phyloP scores from a whole-genome alignment of 169 alveolate species.

The Plasmodium yoelii region DNA sequence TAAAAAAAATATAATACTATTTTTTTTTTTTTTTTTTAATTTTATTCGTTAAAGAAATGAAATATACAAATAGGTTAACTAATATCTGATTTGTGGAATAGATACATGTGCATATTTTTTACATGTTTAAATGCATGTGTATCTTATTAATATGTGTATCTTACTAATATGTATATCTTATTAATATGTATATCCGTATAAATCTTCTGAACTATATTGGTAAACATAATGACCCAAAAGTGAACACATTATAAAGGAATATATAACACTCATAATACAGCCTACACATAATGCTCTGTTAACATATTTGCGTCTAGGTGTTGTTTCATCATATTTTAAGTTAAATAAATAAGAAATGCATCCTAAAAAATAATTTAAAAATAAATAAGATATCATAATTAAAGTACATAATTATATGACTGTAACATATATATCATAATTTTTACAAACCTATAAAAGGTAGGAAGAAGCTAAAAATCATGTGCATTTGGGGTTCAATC shows the following conservation, averaged over 20 bases:
- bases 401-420: neutral
- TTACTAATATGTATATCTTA: neutral
- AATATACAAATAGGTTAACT: too few relatives aligned
- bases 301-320: slow-evolving; percentile 52
- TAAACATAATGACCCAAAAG: slow-evolving; percentile 44
- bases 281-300: slow-evolving; percentile 70
- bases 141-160: slow-evolving; percentile 32
- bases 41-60: neutral
- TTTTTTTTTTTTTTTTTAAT: neutral
- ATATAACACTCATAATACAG: slow-evolving; percentile 63
- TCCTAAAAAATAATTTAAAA: slow-evolving; percentile 43
- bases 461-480: slow-evolving; percentile 40
- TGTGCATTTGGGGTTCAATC: slow-evolving; percentile 26
- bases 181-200: slow-evolving; percentile 57
- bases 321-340: slow-evolving; percentile 60
- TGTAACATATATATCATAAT: neutral
- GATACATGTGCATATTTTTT: too few relatives aligned
- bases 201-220: slow-evolving; percentile 31
- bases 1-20: too few relatives aligned
- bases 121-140: too few relatives aligned
- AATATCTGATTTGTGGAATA: too few relatives aligned
- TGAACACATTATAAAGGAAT: slow-evolving; percentile 61
- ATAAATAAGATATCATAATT: neutral
- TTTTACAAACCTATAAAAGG: slow-evolving; percentile 63
- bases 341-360: slow-evolving; percentile 62